Conservation (phyloP, 495 filamentous ascomycete genomes). For the Xylaria telfairii region DNA sequence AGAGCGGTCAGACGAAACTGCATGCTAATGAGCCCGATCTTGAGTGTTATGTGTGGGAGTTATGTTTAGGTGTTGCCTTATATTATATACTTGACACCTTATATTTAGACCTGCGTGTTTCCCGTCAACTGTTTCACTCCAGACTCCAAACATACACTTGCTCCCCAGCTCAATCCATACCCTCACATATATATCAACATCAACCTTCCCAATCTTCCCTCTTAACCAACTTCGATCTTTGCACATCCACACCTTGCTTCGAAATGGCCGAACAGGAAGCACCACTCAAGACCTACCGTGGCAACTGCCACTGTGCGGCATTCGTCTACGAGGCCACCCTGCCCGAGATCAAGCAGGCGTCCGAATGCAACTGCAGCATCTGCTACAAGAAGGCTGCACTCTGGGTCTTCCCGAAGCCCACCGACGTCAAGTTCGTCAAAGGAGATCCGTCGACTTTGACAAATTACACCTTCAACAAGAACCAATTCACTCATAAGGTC, state of each 20-base stretch:
- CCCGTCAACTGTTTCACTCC: background rate
- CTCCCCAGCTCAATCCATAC: background rate
- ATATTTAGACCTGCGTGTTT: conserved; percentile 3
- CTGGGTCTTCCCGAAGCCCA: conserved; percentile 41
- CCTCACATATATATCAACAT: conserved; percentile 21
- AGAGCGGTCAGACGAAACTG: conserved; percentile 6
- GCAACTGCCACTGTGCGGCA: conserved; percentile 62
- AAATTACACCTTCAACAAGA: conserved; percentile 45
- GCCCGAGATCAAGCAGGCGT: conserved; percentile 47
- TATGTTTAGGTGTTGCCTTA: background rate
- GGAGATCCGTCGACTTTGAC: conserved; percentile 42
- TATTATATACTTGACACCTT: background rate
- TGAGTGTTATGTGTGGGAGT: background rate
- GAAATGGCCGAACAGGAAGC: conserved; percentile 23
- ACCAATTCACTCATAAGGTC: conserved; percentile 44
- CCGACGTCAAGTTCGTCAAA: conserved; percentile 47
- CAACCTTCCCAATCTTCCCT: conserved; percentile 16
- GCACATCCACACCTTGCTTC: conserved; percentile 5
- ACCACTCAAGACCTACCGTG: conserved; percentile 55
- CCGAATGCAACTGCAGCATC: conserved; percentile 60
- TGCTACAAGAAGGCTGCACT: conserved; percentile 53
- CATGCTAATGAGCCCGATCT: background rate
- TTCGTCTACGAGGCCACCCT: conserved; percentile 54
- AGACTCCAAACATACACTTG: background rate
- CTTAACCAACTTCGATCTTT: background rate